Evolutionary conservation across 2,329 filamentous ascomycete species (phyloP).

Genomic region (Pseudocercospora fijiensis): DNA sequence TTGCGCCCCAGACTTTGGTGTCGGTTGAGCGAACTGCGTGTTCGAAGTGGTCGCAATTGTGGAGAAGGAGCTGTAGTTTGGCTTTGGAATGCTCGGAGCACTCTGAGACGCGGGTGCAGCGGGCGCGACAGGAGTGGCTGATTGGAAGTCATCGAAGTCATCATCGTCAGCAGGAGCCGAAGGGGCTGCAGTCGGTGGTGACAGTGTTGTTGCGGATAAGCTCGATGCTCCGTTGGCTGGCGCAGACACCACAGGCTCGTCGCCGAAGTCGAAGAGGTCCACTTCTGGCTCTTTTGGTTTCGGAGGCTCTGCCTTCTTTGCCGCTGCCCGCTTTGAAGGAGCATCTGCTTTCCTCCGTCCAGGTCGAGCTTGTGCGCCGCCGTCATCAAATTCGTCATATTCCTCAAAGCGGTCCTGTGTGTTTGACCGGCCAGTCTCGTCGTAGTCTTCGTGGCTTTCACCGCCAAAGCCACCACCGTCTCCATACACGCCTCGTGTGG

Average conservation of each 20-base stretch:
- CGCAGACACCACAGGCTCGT: constrained; percentile 60
- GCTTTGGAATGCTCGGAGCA: constrained; percentile 38
- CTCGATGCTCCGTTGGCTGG: constrained; percentile 47
- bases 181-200: constrained; percentile 22
- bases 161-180: constrained; percentile 67
- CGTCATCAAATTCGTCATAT: constrained; percentile 95
- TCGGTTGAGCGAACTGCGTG: constrained; percentile 75
- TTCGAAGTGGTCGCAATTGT: constrained; percentile 52
- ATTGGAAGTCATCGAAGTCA: constrained; percentile 97
- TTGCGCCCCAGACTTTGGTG: constrained; percentile 81
- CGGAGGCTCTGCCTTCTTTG: constrained; percentile 66
- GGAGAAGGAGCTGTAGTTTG: constrained; percentile 44
- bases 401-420: constrained; percentile 78
- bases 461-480: constrained; percentile 93
- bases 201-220: constrained; percentile 27
- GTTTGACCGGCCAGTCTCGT: constrained; percentile 65
- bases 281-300: constrained; percentile 87
- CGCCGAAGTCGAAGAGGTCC: constrained; percentile 85
- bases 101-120: constrained; percentile 41
- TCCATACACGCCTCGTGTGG: constrained; percentile 79
- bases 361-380: constrained; percentile 52
- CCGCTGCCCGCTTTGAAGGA: constrained; percentile 37
- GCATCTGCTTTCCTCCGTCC: constrained; percentile 53
- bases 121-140: constrained; percentile 64
- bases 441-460: constrained; percentile 57